These are phyloP conservation scores for Fimicolochytrium jonesii DNA, from an alignment of 192 early-diverging fungal species.

Conservation along the genomic window DNA sequence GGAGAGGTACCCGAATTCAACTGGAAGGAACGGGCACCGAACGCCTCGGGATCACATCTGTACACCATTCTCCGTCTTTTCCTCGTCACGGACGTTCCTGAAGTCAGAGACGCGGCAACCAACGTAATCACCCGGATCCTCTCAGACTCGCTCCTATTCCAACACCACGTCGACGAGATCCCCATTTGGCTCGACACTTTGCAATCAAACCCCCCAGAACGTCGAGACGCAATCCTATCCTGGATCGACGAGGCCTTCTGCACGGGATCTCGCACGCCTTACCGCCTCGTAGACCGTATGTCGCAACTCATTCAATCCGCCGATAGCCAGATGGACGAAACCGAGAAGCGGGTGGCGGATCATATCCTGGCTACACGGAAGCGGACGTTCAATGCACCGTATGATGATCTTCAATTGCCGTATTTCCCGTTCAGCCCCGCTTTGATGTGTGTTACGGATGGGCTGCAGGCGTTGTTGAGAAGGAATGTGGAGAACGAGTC, in stretches of 20 bases:
- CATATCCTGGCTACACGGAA: conserved; percentile 28
- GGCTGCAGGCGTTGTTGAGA: conserved; percentile 21
- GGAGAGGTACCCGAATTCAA: conserved; percentile 58
- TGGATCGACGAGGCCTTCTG: conserved; percentile 65
- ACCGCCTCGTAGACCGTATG: conserved; percentile 59
- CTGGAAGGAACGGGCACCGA: conserved; percentile 62
- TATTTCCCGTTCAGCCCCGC: conserved; percentile 34
- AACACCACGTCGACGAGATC: conserved; percentile 25
- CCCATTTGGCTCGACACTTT: conserved; percentile 23
- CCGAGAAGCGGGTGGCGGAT: conserved; percentile 25
- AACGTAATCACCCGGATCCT: conserved; percentile 23
- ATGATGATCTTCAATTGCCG: conserved; percentile 17
- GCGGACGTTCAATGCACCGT: conserved; percentile 1
- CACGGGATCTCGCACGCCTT: conserved; percentile 53
- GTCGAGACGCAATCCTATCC: conserved; percentile 42
- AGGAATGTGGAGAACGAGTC: background rate
- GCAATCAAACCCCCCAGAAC: conserved; percentile 6
- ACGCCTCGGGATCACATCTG: conserved; percentile 49
- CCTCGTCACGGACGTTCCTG: conserved; percentile 41
- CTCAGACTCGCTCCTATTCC: conserved; percentile 15
- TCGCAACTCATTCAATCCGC: conserved; percentile 23
- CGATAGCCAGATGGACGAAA: conserved; percentile 3
- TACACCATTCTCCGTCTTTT: conserved; percentile 49
- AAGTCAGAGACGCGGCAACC: conserved; percentile 39
- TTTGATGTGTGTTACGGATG: conserved; percentile 30